A percentile compares a stretch with the other conserved stretches of the same genome.
These are phyloP conservation scores for Helotiales sp. DNA, from an alignment of 2,329 filamentous ascomycete genomes.

Conservation along the genomic window DNA sequence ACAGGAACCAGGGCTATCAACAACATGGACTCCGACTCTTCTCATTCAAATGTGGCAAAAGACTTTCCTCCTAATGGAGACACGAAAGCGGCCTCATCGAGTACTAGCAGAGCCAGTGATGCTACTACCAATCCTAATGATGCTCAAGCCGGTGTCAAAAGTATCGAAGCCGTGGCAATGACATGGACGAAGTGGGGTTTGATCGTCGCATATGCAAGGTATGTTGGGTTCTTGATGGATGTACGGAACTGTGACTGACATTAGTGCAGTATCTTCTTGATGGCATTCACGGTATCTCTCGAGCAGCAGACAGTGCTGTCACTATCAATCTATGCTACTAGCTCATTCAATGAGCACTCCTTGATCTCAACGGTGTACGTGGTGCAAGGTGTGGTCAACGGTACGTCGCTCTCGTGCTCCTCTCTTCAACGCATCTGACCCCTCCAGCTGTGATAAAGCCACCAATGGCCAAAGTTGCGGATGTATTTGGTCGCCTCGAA, in stretches of 20 bases:
- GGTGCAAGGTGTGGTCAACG: slow-evolving; percentile 41
- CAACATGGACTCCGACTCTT: not conserved
- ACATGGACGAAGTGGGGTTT: slow-evolving; percentile 27
- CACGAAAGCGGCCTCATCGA: not conserved
- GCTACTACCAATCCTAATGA: not conserved
- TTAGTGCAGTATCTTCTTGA: slow-evolving; percentile 42
- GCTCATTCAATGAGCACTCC: slow-evolving; percentile 51
- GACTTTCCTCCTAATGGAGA: not conserved
- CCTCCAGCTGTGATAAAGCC: slow-evolving; percentile 55
- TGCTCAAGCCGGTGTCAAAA: slow-evolving; percentile 24
- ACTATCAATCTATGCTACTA: slow-evolving; percentile 41
- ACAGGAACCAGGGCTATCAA: not conserved
- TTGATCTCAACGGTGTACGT: slow-evolving; percentile 44
- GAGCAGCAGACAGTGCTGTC: slow-evolving; percentile 44
- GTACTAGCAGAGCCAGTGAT: not conserved
- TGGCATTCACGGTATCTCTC: slow-evolving; percentile 48
- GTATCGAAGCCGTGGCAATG: slow-evolving; percentile 26
- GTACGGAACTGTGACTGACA: not conserved
- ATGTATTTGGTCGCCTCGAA: slow-evolving; percentile 50
- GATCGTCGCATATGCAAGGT: slow-evolving; percentile 25
- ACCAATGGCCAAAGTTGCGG: slow-evolving; percentile 51
- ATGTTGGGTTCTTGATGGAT: not conserved
- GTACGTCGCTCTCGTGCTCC: slow-evolving; percentile 41
- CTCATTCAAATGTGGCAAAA: not conserved
- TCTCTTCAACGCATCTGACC: slow-evolving; percentile 26